A percentile compares a stretch with the other conserved stretches of the same genome.
Evolutionary conservation across 2,329 filamentous ascomycete genomes (phyloP).

Genomic region (Pleurostoma richardsiae): DNA sequence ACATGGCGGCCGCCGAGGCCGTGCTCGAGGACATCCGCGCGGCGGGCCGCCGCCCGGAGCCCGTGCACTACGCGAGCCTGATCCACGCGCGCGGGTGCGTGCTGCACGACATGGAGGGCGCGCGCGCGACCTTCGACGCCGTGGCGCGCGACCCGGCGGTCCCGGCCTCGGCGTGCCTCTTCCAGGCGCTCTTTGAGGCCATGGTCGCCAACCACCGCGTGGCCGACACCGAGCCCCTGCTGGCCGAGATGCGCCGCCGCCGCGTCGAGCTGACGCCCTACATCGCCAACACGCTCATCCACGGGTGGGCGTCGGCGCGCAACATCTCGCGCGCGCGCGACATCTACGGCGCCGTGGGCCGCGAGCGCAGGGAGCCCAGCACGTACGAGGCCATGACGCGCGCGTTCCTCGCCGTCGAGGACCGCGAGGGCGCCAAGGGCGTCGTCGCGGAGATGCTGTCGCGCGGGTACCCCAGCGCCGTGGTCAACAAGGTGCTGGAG

Average conservation of each 20-base stretch:
- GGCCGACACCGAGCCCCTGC: constrained; percentile 65
- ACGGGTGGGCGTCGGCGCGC: constrained; percentile 87
- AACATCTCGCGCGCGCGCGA: constrained; percentile 72
- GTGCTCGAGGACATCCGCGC: constrained; percentile 74
- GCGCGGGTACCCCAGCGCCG: constrained; percentile 84
- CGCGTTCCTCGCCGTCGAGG: constrained; percentile 80
- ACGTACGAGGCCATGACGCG: constrained; percentile 99
- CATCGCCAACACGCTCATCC: constrained; percentile 96
- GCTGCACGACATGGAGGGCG: constrained; percentile 82
- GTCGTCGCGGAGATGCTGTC: constrained; percentile 88
- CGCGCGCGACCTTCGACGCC: constrained; percentile 74
- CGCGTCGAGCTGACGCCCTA: constrained; percentile 88
- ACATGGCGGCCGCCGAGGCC: constrained; percentile 82
- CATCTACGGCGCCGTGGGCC: constrained; percentile 75
- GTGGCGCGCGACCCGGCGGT: constrained; percentile 66
- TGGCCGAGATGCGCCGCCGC: constrained; percentile 68
- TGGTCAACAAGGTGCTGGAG: constrained; percentile 90
- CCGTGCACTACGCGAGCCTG: constrained; percentile 91
- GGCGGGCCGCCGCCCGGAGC: constrained; percentile 72
- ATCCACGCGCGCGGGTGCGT: constrained; percentile 96
- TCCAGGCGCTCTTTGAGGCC: constrained; percentile 93
- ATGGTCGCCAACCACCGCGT: constrained; percentile 95
- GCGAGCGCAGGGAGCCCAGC: constrained; percentile 83
- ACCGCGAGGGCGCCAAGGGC: constrained; percentile 67
- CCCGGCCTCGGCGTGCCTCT: constrained; percentile 76